Percentiles rank a stretch among this genome's conserved stretches.
Conservation (phyloP, 495 filamentous ascomycete genomes). For the Xylaria castorea region DNA sequence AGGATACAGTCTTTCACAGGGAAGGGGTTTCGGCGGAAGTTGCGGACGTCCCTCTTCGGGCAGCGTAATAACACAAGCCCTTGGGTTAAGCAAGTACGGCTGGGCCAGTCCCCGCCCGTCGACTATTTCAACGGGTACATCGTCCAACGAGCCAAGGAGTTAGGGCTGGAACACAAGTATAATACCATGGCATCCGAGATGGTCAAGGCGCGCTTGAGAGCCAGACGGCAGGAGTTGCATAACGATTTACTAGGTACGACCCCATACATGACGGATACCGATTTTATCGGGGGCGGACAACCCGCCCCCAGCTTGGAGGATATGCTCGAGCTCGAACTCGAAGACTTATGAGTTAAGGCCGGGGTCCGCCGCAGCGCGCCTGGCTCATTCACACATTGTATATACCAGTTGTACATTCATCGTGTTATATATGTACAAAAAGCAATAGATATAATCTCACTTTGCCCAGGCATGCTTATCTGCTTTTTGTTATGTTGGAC, state of each 20-base stretch:
- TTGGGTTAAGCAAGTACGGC: slow-evolving; percentile 32
- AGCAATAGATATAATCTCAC: slow-evolving; percentile 10
- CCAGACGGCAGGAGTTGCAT: slow-evolving; percentile 28
- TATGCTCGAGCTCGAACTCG: background rate
- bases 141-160: slow-evolving; percentile 68
- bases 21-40: slow-evolving; percentile 56
- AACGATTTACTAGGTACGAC: slow-evolving; percentile 33
- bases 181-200: slow-evolving; percentile 54
- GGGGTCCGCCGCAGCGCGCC: background rate
- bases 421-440: slow-evolving; percentile 20
- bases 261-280: slow-evolving; percentile 30
- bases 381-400: slow-evolving; percentile 8
- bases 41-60: slow-evolving; percentile 44
- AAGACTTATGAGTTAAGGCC: background rate
- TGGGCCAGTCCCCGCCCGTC: slow-evolving; percentile 69
- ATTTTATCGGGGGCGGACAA: slow-evolving; percentile 33
- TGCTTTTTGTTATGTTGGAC: background rate
- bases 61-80: slow-evolving; percentile 63
- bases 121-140: slow-evolving; percentile 87
- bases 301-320: background rate
- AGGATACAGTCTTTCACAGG: slow-evolving; percentile 60
- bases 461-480: background rate
- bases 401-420: slow-evolving; percentile 32
- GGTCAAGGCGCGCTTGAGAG: slow-evolving; percentile 45
- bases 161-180: slow-evolving; percentile 67